Evolutionary conservation across 805 yeast species (phyloP), one percentile per base, ranked within the genome.

Genomic region (Wickerhamomyces ciferrii): DNA sequence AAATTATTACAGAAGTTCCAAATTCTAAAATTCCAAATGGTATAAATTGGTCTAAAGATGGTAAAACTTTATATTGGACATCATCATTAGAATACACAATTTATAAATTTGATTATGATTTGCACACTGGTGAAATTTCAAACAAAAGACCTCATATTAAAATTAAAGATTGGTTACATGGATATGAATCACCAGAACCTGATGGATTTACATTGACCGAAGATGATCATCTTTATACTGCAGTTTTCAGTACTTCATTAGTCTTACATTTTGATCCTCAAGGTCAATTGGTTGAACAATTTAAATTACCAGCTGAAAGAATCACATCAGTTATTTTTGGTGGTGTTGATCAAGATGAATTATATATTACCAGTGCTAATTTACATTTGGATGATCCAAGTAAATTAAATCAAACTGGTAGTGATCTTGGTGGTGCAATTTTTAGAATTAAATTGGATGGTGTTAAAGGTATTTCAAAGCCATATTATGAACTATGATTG

Each of bases 151-250:
- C 61, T 20, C 71, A 71, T 50, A 66, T 80, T 43, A 64, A 70
- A 15, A 55, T 72, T 24, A 63, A 42, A 56, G 48, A 65, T 41
- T 29, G 32, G 17, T 55, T 48, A 31, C 56, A 59, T 6, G 57
- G 53, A 0, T 52, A 54, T 43, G 63, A 57, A 18, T 59, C 66
- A 5, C 78, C 83, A 9, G 94, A 81, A 53, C 96, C 96, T 0
- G 97, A 90, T 62, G 97, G 97, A 19, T 72, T 85, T 52, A 70
- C 82, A 23, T 65, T 85, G 52, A 79, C 85, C 38, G 64, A 55
- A 4, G 61, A 61, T 20, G 85, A 80, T 9, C 52, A 64, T 3
- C 59, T 90, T 36, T 85, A 76, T 65, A 69, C 81, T 5, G 86
- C 95, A 1, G 77, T 86, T 13, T 89, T 84, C 78, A 74, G 81